These are phyloP conservation scores for Diaporthe longicolla DNA, from an alignment of 2,329 filamentous ascomycete genomes.

Conservation along the genomic window DNA sequence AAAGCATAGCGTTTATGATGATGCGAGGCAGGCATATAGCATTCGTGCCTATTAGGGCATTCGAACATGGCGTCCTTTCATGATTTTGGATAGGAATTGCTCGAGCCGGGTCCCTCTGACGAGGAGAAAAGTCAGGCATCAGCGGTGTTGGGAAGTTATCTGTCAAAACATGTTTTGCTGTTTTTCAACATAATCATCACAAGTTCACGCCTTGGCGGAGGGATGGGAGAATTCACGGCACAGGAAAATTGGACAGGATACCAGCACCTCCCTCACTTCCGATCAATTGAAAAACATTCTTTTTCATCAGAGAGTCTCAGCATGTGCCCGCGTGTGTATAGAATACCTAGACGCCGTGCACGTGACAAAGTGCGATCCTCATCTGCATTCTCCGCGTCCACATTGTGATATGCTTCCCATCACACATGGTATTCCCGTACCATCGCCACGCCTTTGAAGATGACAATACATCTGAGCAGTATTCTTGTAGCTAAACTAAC, in stretches of 20 bases:
- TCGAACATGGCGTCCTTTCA: slow-evolving; percentile 5
- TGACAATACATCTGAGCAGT: too few species aligned
- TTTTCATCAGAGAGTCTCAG: not conserved
- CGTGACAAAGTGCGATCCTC: too few species aligned
- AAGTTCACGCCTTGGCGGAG: not conserved
- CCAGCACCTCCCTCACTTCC: slow-evolving; percentile 13
- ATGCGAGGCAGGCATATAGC: not conserved
- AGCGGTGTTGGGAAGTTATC: slow-evolving; percentile 13
- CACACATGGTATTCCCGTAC: too few species aligned
- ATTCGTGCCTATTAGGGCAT: slow-evolving; percentile 24
- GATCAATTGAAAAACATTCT: slow-evolving; percentile 15
- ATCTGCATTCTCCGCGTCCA: too few species aligned
- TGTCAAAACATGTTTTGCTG: not conserved
- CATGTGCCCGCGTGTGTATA: too few species aligned
- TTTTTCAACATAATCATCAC: not conserved
- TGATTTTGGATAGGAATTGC: not conserved
- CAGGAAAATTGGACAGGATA: slow-evolving; percentile 9
- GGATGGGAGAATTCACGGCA: not conserved
- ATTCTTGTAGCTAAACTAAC: too few species aligned
- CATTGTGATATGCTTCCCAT: too few species aligned
- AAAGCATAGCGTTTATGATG: not conserved
- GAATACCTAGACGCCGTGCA: too few species aligned
- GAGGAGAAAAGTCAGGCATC: slow-evolving; percentile 7
- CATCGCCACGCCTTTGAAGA: too few species aligned
- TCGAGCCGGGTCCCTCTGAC: not conserved